phyloP scores from a whole-genome alignment of 805 yeast species.

The Grigorovia yakushimaensis region DNA sequence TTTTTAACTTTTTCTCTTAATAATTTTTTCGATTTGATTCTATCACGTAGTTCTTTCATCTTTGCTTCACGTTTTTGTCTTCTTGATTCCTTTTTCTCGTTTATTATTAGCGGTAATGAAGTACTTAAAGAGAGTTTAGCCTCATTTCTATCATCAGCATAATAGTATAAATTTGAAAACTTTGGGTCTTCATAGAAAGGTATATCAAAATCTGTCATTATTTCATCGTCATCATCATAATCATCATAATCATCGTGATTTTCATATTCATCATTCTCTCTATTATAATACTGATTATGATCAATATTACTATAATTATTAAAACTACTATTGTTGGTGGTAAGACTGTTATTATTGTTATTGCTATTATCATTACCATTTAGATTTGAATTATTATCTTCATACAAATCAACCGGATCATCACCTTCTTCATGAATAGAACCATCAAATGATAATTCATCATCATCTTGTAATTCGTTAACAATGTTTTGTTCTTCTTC shows the following conservation, averaged over 20 bases:
- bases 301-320: not conserved
- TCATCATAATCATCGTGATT: slow-evolving; percentile 24
- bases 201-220: slow-evolving; percentile 29
- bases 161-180: slow-evolving; percentile 26
- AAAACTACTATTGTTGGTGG: slow-evolving; percentile 1
- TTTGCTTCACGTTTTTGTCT: slow-evolving; percentile 22
- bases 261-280: slow-evolving; percentile 12
- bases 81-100: slow-evolving; percentile 22
- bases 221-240: slow-evolving; percentile 27
- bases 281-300: slow-evolving; percentile 1
- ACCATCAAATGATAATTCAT: slow-evolving; percentile 26
- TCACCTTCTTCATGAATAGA: slow-evolving; percentile 27
- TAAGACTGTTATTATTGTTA: not conserved
- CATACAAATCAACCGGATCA: slow-evolving; percentile 19
- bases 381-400: slow-evolving; percentile 1
- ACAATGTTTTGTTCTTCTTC: slow-evolving; percentile 27
- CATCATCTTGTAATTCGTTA: slow-evolving; percentile 24
- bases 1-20: slow-evolving; percentile 21
- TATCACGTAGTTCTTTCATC: slow-evolving; percentile 23
- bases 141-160: slow-evolving; percentile 23
- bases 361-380: slow-evolving; percentile 1
- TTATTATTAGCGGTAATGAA: slow-evolving; percentile 24
- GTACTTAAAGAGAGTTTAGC: slow-evolving; percentile 27
- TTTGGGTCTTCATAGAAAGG: slow-evolving; percentile 36
- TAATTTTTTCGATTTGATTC: slow-evolving; percentile 21